Conservation (phyloP, 177 flowering plant genomes). For the Vitis hybrid region DNA sequence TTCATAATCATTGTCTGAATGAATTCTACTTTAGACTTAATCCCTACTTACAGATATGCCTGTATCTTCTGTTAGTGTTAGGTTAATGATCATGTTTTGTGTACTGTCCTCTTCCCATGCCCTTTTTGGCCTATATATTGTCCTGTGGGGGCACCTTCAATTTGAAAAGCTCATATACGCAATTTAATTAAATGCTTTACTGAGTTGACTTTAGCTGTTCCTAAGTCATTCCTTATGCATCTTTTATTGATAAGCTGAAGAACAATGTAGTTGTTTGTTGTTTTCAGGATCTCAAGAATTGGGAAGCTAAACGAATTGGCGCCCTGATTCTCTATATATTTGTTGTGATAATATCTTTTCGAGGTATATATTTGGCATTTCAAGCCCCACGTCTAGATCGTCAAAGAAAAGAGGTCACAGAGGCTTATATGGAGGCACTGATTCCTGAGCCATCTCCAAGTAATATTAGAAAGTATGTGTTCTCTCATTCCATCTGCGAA, state of each 20-base stretch:
- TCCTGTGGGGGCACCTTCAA: too few species aligned
- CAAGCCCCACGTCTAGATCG: constrained; percentile 50
- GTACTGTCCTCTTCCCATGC: too few species aligned
- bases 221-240: background rate
- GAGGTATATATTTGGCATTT: constrained; percentile 50
- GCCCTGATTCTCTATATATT: constrained; percentile 56
- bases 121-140: too few species aligned
- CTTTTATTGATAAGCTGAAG: background rate
- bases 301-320: constrained; percentile 78
- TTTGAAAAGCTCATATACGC: too few species aligned
- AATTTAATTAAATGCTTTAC: background rate
- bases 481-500: background rate
- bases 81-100: too few species aligned
- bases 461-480: constrained; percentile 70
- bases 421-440: constrained; percentile 95
- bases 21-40: too few species aligned
- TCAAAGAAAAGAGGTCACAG: constrained; percentile 62
- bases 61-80: too few species aligned
- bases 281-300: constrained; percentile 72
- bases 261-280: constrained; percentile 10
- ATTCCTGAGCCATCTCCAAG: constrained; percentile 88
- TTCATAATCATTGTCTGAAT: too few species aligned
- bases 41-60: too few species aligned
- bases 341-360: constrained; percentile 55
- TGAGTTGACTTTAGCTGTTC: background rate